Percentiles rank a stretch among this genome's conserved stretches.
Evolutionary conservation across 768 basidiomycete species (phyloP).

Genomic region (Imleria badia): DNA sequence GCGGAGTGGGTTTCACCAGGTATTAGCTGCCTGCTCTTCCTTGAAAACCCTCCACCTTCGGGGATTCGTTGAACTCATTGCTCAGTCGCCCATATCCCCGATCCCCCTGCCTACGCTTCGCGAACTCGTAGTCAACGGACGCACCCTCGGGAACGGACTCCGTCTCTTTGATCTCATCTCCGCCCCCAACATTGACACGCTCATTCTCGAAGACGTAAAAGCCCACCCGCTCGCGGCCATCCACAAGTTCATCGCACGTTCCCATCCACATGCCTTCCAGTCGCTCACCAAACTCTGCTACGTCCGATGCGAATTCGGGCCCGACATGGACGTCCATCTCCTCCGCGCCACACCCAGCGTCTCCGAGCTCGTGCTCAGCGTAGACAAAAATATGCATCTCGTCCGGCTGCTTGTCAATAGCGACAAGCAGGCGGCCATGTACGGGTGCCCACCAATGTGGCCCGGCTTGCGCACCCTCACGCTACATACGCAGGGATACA

Average conservation of each 20-base stretch:
- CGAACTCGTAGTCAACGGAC: constrained; percentile 33
- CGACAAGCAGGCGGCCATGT: constrained; percentile 33
- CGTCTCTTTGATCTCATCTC: constrained; percentile 34
- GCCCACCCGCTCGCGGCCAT: constrained; percentile 24
- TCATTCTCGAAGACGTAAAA: constrained; percentile 34
- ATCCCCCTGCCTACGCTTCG: constrained; percentile 26
- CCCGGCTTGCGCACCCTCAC: constrained; percentile 24
- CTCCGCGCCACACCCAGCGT: constrained; percentile 34
- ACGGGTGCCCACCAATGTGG: constrained; percentile 32
- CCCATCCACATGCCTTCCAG: constrained; percentile 30
- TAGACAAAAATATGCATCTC: constrained; percentile 30
- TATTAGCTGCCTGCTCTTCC: constrained; percentile 19
- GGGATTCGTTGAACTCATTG: constrained; percentile 30
- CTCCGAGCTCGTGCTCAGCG: constrained; percentile 31
- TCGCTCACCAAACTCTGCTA: constrained; percentile 29
- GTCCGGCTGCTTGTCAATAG: constrained; percentile 34
- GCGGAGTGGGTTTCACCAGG: constrained; percentile 23
- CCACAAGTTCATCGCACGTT: constrained; percentile 27
- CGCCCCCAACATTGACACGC: constrained; percentile 30
- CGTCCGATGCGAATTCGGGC: constrained; percentile 31
- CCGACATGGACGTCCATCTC: constrained; percentile 32
- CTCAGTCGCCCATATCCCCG: constrained; percentile 19
- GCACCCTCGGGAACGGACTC: constrained; percentile 28
- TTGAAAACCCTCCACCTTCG: constrained; percentile 28
- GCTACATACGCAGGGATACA: constrained; percentile 31